Evolutionary conservation across 805 yeast genomes (phyloP).

Genomic region (Candida piceae): DNA sequence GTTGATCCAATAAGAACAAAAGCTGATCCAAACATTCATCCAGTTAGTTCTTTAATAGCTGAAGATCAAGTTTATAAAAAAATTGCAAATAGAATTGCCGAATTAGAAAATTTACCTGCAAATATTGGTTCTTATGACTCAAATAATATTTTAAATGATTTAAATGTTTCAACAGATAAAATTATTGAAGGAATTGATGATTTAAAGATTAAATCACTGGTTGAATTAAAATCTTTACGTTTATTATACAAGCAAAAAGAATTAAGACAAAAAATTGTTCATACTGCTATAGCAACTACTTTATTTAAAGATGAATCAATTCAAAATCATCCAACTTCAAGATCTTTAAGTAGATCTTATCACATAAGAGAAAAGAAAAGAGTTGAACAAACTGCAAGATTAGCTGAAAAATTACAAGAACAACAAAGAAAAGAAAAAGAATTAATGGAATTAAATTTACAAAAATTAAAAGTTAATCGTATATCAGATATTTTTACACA

Average conservation of each 20-base stretch:
- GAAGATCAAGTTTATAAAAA: slow-evolving; percentile 52
- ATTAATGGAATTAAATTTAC: slow-evolving; percentile 45
- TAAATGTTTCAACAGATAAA: slow-evolving; percentile 38
- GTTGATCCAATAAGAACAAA: slow-evolving; percentile 25
- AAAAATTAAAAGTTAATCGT: slow-evolving; percentile 40
- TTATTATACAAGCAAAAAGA: slow-evolving; percentile 66
- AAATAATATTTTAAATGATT: slow-evolving; percentile 24
- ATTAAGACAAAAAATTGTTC: slow-evolving; percentile 55
- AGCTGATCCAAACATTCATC: slow-evolving; percentile 32
- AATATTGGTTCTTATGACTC: slow-evolving; percentile 59
- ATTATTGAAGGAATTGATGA: slow-evolving; percentile 45
- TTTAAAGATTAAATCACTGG: slow-evolving; percentile 57
- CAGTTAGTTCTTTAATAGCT: slow-evolving; percentile 44
- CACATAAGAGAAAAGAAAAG: slow-evolving; percentile 65
- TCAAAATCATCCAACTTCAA: slow-evolving; percentile 48
- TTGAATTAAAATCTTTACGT: slow-evolving; percentile 66
- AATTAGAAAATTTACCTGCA: slow-evolving; percentile 63
- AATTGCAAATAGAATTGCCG: slow-evolving; percentile 51
- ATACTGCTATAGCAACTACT: slow-evolving; percentile 31
- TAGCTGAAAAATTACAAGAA: slow-evolving; percentile 72
- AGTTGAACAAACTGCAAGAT: slow-evolving; percentile 67
- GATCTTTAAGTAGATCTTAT: slow-evolving; percentile 65
- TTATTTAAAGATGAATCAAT: slow-evolving; percentile 50
- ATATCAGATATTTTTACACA: slow-evolving; percentile 32
- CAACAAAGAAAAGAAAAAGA: slow-evolving; percentile 60